A percentile compares a stretch with the other conserved stretches of the same genome.
These are phyloP conservation scores for Hydnum rufescens DNA, from an alignment of 768 basidiomycete genomes.

Conservation along the genomic window DNA sequence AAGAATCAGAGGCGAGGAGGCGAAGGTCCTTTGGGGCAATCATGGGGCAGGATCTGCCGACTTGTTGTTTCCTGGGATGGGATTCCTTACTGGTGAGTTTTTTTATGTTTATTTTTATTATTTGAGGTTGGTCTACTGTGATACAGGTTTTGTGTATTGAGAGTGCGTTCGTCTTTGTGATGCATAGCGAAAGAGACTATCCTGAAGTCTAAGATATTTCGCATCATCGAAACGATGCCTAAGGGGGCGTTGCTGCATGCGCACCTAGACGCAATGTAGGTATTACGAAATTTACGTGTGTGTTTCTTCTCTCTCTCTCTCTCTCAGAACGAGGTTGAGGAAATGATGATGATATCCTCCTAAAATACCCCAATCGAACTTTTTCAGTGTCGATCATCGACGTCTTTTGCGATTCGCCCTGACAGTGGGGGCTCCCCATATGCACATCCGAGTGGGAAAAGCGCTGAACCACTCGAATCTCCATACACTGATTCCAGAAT, in stretches of 20 bases:
- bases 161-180: background rate
- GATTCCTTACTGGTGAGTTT: constrained; percentile 42
- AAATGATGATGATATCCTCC: too few relatives aligned
- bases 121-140: background rate
- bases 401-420: constrained; percentile 35
- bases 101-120: background rate
- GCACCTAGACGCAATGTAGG: constrained; percentile 39
- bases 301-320: background rate
- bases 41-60: constrained; percentile 20
- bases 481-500: constrained; percentile 25
- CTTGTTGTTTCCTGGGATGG: constrained; percentile 52
- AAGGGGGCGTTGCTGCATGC: constrained; percentile 59
- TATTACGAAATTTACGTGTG: background rate
- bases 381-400: constrained; percentile 34
- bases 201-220: constrained; percentile 38
- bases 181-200: constrained; percentile 37
- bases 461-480: constrained; percentile 23
- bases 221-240: constrained; percentile 55
- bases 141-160: background rate
- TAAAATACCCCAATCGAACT: too few relatives aligned
- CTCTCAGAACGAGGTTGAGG: background rate
- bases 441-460: constrained; percentile 36
- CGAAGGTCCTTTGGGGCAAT: constrained; percentile 35
- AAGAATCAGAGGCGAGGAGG: constrained; percentile 34
- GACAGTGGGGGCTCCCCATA: constrained; percentile 25